Evolutionary conservation across 2,329 filamentous ascomycete species (phyloP).

Genomic region (Mariannaea elegans): DNA sequence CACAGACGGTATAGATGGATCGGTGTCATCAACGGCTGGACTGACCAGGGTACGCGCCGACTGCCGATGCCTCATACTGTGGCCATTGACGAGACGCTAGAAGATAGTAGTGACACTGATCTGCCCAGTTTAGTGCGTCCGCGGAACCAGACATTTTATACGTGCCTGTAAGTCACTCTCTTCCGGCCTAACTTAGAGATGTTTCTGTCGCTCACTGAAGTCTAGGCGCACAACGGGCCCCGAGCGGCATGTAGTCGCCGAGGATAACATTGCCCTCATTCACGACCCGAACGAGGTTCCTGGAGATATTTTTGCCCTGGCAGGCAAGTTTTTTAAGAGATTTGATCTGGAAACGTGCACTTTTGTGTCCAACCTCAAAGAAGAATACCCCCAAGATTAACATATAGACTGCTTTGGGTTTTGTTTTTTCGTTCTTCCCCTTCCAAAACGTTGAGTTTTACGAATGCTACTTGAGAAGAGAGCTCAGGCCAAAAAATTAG

Average conservation of each 20-base stretch:
- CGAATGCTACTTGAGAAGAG: neutral
- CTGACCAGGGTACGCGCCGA: conserved; percentile 54
- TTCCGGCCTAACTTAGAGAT: neutral
- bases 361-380: conserved; percentile 83
- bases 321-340: conserved; percentile 88
- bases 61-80: conserved; percentile 39
- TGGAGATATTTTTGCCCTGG: conserved; percentile 69
- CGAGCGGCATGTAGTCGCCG: conserved; percentile 55
- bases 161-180: conserved; percentile 76
- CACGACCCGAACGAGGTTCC: conserved; percentile 57
- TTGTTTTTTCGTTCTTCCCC: neutral
- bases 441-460: no score
- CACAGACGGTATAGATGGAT: conserved; percentile 83
- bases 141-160: conserved; percentile 70
- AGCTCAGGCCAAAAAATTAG: neutral
- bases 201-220: conserved; percentile 10
- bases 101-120: conserved; percentile 41
- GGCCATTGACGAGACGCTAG: conserved; percentile 38
- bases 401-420: neutral
- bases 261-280: conserved; percentile 81
- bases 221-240: conserved; percentile 45
- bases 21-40: conserved; percentile 91
- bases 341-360: conserved; percentile 73
- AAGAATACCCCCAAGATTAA: conserved; percentile 88
- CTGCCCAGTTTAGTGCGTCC: conserved; percentile 39